Evolutionary conservation across 2,329 filamentous ascomycete species (phyloP), one percentile per base, ranked within the genome.

Genomic region (Bisporella sp.): DNA sequence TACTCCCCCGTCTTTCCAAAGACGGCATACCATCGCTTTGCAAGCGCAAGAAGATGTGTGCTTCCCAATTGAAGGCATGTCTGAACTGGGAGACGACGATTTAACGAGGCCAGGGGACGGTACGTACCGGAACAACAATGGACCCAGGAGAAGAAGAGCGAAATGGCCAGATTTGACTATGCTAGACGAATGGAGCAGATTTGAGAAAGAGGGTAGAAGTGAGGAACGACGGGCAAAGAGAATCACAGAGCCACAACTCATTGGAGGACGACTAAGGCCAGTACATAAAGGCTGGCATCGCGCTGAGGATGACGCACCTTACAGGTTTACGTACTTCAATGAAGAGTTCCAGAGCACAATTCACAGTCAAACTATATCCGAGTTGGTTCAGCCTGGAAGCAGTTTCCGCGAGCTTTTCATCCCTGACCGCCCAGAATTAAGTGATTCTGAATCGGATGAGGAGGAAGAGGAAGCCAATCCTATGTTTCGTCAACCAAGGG

Each of bases 241-340:
- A 66, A 92, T 97, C 57, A 95, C 86, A 5, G 93, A 99, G 65
- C 93, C 93, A 7, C 84, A 96, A 62, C 81, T 97, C 59, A 85
- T 99, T 52, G 92, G 92, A 53, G 93, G 93, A 0, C 81, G 93
- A 48, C 72, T 99, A 42, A 83, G 93, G 5, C 90, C 91, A 9
- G 82, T 88, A 39, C 83, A 87, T 56, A 80, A 79, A 59, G 79
- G 80, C 11, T 99, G 92, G 92, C 92, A 89, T 66, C 81, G 86
- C 39, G 83, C 88, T 48, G 88, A 93, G 56, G 91, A 96, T 54
- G 92, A 96, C 57, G 82, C 85, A 0, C 93, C 93, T 0, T 97
- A 95, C 66, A 81, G 93, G 30, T 99, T 96, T 67, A 97, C 93
- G 0, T 99, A 99, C 68, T 99, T 99, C 76, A 97, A 97, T 67